Percentiles rank a stretch among this genome's conserved stretches.
Conservation (phyloP, 75 land plant genomes). For the Ceratopteris richardii region DNA sequence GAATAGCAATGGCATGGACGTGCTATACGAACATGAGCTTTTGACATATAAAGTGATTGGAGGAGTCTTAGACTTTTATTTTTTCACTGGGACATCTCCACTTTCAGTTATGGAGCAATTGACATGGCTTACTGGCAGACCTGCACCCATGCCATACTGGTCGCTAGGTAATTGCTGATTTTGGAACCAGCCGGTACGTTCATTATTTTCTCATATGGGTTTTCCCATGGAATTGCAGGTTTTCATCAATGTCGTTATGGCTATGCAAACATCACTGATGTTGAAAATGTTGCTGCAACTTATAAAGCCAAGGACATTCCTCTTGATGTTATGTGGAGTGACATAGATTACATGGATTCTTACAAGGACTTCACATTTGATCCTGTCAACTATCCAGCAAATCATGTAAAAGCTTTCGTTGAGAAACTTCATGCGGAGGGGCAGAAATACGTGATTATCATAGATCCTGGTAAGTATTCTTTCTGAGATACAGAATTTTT, state of each 20-base stretch:
- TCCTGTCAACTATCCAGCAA: conserved; percentile 56
- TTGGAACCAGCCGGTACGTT: background rate
- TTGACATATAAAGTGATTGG: conserved; percentile 78
- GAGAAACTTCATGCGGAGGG: conserved; percentile 52
- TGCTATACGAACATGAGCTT: conserved; percentile 46
- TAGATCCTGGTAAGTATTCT: conserved; percentile 33
- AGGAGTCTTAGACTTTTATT: conserved; percentile 85
- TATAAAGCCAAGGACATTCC: conserved; percentile 63
- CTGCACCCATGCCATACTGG: conserved; percentile 95
- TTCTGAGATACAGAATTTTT: too few relatives aligned
- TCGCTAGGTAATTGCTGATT: conserved; percentile 41
- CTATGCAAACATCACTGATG: conserved; percentile 55
- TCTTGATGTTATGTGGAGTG: conserved; percentile 82
- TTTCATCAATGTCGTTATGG: conserved; percentile 93
- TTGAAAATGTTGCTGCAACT: conserved; percentile 57
- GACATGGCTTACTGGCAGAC: conserved; percentile 60
- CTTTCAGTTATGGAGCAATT: conserved; percentile 75
- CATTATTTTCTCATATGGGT: background rate
- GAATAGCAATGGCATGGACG: conserved; percentile 95
- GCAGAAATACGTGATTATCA: conserved; percentile 35
- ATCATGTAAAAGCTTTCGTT: conserved; percentile 46
- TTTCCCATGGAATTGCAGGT: conserved; percentile 23
- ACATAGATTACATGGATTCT: conserved; percentile 79
- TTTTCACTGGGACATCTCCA: conserved; percentile 70
- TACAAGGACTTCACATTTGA: conserved; percentile 81